phyloP scores from a whole-genome alignment of 164 flowering plant species.

The Stephania japonica region DNA sequence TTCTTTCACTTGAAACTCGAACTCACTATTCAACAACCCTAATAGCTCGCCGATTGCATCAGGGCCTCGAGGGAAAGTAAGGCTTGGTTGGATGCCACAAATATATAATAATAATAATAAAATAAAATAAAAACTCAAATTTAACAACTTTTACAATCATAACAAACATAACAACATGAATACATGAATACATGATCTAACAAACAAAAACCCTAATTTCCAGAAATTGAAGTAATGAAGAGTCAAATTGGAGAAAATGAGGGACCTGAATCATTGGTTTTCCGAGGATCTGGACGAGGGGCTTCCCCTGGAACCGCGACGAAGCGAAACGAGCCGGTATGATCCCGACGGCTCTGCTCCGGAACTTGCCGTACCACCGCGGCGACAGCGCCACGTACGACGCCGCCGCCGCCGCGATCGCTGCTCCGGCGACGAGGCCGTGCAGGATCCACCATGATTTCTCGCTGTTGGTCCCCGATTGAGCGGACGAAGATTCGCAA shows the following conservation, averaged over 20 bases:
- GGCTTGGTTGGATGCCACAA: too few relatives aligned
- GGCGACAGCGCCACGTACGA: constrained; percentile 29
- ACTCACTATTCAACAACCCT: too few relatives aligned
- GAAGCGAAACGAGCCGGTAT: constrained; percentile 88
- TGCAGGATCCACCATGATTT: constrained; percentile 42
- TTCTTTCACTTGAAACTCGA: too few relatives aligned
- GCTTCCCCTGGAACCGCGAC: constrained; percentile 75
- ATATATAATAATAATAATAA: too few relatives aligned
- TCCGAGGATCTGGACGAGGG: constrained; percentile 78
- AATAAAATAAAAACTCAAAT: too few relatives aligned
- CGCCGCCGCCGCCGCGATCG: constrained; percentile 48
- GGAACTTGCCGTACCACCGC: constrained; percentile 37
- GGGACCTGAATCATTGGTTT: constrained; percentile 94
- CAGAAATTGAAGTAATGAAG: not conserved
- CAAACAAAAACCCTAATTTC: not conserved
- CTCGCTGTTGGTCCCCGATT: constrained; percentile 29
- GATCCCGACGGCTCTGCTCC: constrained; percentile 74
- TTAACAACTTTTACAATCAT: too few relatives aligned
- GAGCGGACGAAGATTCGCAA: constrained; percentile 28
- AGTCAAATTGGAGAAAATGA: not conserved
- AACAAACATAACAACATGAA: too few relatives aligned
- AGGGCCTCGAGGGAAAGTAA: too few relatives aligned
- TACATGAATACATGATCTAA: too few relatives aligned
- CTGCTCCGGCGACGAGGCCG: constrained; percentile 52
- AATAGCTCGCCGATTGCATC: too few relatives aligned